Evolutionary conservation across 2,329 filamentous ascomycete species (phyloP).

Genomic region (Trichoderma lentiforme): DNA sequence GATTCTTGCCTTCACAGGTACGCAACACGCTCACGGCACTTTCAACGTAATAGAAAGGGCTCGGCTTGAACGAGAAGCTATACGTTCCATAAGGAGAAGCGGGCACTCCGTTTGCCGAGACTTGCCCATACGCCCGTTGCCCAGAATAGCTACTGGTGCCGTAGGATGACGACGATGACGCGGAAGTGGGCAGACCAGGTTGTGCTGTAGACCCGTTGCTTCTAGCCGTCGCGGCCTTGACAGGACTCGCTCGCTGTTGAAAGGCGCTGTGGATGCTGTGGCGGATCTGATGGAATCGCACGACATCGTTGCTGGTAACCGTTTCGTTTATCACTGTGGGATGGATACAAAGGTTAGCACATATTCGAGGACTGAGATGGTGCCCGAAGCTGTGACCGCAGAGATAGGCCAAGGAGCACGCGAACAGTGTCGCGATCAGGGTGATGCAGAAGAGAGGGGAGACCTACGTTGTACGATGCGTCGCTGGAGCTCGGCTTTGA

Average conservation of each 20-base stretch:
- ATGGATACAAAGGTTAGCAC: neutral
- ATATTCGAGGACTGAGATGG: neutral
- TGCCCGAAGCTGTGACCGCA: neutral
- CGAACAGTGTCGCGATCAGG: neutral
- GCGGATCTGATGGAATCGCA: conserved; percentile 43
- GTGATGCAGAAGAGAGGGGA: neutral
- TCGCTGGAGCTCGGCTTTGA: conserved; percentile 77
- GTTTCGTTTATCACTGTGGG: conserved; percentile 42
- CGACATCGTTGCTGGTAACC: conserved; percentile 35
- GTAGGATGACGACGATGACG: conserved; percentile 12
- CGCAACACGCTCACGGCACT: conserved; percentile 62
- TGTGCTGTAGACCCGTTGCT: conserved; percentile 11
- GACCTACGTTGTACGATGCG: conserved; percentile 75
- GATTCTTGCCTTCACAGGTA: conserved; percentile 66
- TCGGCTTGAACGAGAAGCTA: conserved; percentile 55
- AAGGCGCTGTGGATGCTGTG: conserved; percentile 40
- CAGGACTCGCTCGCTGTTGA: conserved; percentile 29
- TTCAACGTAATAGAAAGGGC: conserved; percentile 78
- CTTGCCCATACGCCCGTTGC: neutral
- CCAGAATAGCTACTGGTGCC: neutral
- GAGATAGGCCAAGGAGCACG: neutral
- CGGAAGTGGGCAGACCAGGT: conserved; percentile 18
- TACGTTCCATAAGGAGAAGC: conserved; percentile 20
- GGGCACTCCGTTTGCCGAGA: neutral
- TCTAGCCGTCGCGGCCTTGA: conserved; percentile 22